Conservation (phyloP, 441 rosid genomes). For the Rhodomyrtus psidioides region DNA sequence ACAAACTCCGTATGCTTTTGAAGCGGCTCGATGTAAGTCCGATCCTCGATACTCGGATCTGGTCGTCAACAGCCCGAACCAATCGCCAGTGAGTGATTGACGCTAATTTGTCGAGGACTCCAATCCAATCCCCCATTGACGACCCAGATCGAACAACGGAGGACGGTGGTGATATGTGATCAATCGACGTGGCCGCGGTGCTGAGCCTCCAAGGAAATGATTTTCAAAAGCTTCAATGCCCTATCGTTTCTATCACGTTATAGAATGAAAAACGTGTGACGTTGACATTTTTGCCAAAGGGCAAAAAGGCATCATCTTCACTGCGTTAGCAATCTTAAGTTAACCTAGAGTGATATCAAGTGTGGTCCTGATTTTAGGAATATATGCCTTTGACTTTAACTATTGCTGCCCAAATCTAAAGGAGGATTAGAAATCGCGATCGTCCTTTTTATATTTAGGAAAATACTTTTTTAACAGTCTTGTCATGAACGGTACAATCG, state of each 20-base stretch:
- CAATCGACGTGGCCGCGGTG: too few relatives aligned
- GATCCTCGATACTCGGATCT: neutral
- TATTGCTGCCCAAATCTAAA: neutral
- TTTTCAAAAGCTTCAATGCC: neutral
- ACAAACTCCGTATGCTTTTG: neutral
- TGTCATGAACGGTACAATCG: too few relatives aligned
- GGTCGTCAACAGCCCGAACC: neutral
- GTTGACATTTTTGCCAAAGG: neutral
- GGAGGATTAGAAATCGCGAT: neutral
- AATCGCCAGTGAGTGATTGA: fast-evolving
- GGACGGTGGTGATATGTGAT: neutral
- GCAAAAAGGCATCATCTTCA: neutral
- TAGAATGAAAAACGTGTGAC: neutral
- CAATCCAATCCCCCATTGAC: fast-evolving
- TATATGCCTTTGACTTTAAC: neutral
- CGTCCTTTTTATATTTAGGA: neutral
- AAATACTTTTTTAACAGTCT: too few relatives aligned
- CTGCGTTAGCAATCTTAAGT: neutral
- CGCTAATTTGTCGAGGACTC: neutral
- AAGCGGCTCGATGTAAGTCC: neutral
- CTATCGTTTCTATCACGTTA: neutral
- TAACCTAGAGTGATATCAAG: too few relatives aligned
- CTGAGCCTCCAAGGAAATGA: neutral
- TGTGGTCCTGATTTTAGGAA: neutral
- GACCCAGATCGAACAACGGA: neutral